phyloP scores from a whole-genome alignment of 345 rosid genomes.

The Populus davidiana region DNA sequence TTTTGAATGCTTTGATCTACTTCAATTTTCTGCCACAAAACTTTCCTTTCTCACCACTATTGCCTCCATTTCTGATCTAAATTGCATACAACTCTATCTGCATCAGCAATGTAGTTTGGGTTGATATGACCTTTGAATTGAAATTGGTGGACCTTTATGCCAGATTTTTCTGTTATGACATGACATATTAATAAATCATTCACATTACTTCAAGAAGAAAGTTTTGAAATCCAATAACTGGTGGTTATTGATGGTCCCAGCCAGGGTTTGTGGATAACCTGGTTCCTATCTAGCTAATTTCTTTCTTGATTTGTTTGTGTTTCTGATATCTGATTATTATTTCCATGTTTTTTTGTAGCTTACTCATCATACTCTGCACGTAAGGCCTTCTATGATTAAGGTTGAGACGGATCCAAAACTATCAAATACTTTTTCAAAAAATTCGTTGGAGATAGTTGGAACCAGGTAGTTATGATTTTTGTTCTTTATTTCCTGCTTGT shows the following conservation, averaged over 20 bases:
- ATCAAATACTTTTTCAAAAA: conserved; percentile 23
- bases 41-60: too few species aligned
- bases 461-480: conserved; percentile 48
- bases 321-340: conserved; percentile 3
- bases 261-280: too few species aligned
- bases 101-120: too few species aligned
- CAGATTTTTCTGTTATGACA: neutral
- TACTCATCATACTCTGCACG: conserved; percentile 40
- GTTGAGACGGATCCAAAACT: conserved; percentile 38
- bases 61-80: too few species aligned
- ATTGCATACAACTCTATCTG: too few species aligned
- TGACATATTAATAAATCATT: neutral
- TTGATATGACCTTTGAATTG: too few species aligned
- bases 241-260: too few species aligned
- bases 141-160: neutral
- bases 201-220: neutral
- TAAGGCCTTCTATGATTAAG: conserved; percentile 71
- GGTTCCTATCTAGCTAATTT: too few species aligned
- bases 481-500: neutral
- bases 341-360: conserved; percentile 35
- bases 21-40: too few species aligned
- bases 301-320: neutral
- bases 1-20: too few species aligned
- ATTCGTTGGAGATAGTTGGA: conserved; percentile 60
- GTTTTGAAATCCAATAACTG: neutral